Base-by-base conservation (phyloP, 108 stramenopile genomes). In the Parietichytrium sp. region DNA sequence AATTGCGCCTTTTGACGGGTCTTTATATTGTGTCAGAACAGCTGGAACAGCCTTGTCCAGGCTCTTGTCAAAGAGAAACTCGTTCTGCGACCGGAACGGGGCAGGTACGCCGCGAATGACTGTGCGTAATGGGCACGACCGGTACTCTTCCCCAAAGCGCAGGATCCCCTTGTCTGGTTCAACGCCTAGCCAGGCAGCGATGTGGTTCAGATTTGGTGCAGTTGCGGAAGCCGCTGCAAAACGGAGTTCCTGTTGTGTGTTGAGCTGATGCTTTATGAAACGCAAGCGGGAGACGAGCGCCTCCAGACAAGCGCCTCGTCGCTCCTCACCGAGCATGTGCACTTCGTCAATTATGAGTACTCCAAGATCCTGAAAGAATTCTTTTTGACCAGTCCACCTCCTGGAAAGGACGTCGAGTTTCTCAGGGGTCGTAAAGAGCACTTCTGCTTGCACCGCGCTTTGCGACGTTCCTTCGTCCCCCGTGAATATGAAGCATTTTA, bases 341-440 rank as follows among this genome's bases (percentile, higher is more conserved):
- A 99, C 54, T 83, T 98, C 96, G 87, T 99, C 98, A 52, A 95
- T 89, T 54, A 98, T 83, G 25, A 96, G 91, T 47, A 99, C 93
- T 13, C 88, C 85, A 36, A 98, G 61, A 7, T 7, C 16, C 45
- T 72, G 38, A 25, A 72, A 72, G 20, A 72, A 38, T 6, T 10
- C 42, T 27, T 27, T 6, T 16, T 72, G 42, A 42, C 25, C 6
- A n/a, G 25, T 45, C 61, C 61, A 72, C 15, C 6, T 72, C 20
- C 61, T 33, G 38, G 61, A 45, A 13, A 72, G 8, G 20, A 10
- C 38, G 23, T 72, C 61, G 42, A 72, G 61, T 20, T 72, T 72
- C 33, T 72, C 61, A 16, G 61, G 61, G 1, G 61, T 72, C 38
- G 45, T 45, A 42, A 72, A 36, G 33, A 72, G 10, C 0, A 72